Base-by-base conservation (phyloP, 345 rosid genomes). In the Hibiscus syriacus region DNA sequence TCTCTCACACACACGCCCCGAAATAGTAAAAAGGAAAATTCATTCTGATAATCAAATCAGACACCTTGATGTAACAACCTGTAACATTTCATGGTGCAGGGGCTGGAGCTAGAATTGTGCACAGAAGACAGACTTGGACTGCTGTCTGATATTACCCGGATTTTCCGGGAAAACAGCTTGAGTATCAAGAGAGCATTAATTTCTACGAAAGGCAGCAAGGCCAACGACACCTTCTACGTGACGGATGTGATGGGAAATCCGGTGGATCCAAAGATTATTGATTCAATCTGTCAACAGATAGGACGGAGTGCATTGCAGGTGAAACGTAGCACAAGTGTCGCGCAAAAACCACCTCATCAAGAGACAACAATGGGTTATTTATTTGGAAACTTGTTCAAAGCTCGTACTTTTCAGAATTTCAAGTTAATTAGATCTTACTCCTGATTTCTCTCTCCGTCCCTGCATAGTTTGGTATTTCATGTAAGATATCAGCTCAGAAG, bases 91-190 rank as follows among this genome's bases (percentile, higher is more conserved):
- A 3, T 45, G 19, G 14, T 70, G 68, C 78, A 84, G 89, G 92
- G 92, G 36, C 67, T 87, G 70, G 80, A 78, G 71, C 76, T 87
- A 38, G 89, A 84, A 72, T 26, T 87, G 53, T 80, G 76, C 82
- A 80, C 83, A 4, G 77, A 72, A 23, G 87, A 83, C 70, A 70
- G 86, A 2, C 64, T 66, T 55, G 89, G 89, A 45, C 89, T 87
- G 48, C 86, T 84, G n/a, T 83, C 87, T 0, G 83, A 85, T 30
- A 77, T 81, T 48, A 87, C 89, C n/a, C 76, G 89, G 70, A 71
- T 84, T 50, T 76, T 87, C 59, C 82, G 92, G 0, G 89, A 87
- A 73, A 84, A 84, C 43, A 72, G 92, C 22, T 64, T 84, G 54
- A 76, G 74, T 55, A 73, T 85, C 68, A 83, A 16, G 64, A 81